Evolutionary conservation across 345 rosid genomes (phyloP), one percentile per base, ranked within the genome.

Genomic region (Arabis alpina): DNA sequence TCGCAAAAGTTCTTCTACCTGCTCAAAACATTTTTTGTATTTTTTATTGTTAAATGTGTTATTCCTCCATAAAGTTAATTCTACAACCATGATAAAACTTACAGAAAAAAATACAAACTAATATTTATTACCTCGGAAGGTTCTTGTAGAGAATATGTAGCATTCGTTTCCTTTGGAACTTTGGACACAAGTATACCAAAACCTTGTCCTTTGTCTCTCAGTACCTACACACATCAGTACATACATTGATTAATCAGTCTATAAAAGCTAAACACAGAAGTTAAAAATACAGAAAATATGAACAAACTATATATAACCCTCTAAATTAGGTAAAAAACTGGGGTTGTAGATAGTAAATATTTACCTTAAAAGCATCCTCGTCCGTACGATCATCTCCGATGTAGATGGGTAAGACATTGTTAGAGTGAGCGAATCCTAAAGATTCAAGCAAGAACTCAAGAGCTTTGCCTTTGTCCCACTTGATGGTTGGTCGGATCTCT

Each of bases 391-490:
- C 98, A 69, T 93, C 98, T 1, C 98, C 98, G 8, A 93, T 87
- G 16, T 91, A 93, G 23, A 93, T 77, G 0, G 98, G 98, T 0
- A 93, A 74, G 64, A 87, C 96, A 72, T 87, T 80, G 8, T 43
- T 60, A 37, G 87, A 82, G 59, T 85, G 66, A 9, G 92, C 82
- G 43, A 72, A 90, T 56, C 97, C 97, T 83, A 57, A 51, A 5
- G 92, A 77, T 58, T 88, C 86, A 3, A 93, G 66, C 78, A 93
- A 81, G 77, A 86, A 93, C 57, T 90, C 88, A n/a, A 93, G 87
- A 72, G 98, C 98, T 73, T 84, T 90, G 44, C 97, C 98, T 67
- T 93, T 93, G 73, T 93, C 93, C 98, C 97, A 93, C 78, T 87
- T 86, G 52, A 93, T 88, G 36, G 87, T 82, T 11, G 98, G 98